These are phyloP conservation scores for Eragrostis nindensis DNA, from an alignment of 176 grass and related monocot genomes.

Conservation along the genomic window DNA sequence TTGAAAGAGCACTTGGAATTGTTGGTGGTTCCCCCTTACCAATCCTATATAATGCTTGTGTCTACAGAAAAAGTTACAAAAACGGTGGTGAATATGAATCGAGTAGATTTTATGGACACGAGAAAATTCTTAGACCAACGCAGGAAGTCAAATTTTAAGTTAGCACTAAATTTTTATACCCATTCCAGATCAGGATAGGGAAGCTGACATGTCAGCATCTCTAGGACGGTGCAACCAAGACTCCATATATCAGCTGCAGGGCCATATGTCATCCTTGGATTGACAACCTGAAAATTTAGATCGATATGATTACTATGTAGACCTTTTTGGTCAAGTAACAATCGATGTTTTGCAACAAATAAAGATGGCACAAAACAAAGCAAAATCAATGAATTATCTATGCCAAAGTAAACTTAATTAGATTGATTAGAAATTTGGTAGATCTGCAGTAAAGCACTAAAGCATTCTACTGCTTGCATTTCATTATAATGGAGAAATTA, in stretches of 20 bases:
- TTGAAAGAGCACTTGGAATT: slow-evolving; percentile 55
- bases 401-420: not conserved
- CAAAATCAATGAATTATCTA: not conserved
- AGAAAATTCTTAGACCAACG: not conserved
- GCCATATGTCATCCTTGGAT: slow-evolving; percentile 66
- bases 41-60: slow-evolving; percentile 72
- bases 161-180: slow-evolving; percentile 48
- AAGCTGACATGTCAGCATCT: slow-evolving; percentile 66
- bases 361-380: not conserved
- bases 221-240: slow-evolving; percentile 73
- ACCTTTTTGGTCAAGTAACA: slow-evolving; percentile 11
- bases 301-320: not conserved
- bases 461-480: not conserved
- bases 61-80: slow-evolving; percentile 56
- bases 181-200: slow-evolving; percentile 76
- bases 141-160: slow-evolving; percentile 18
- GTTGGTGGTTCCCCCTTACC: slow-evolving; percentile 59
- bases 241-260: slow-evolving; percentile 87
- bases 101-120: not conserved
- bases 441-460: slow-evolving; percentile 6
- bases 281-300: slow-evolving; percentile 70
- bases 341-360: not conserved
- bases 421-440: slow-evolving; percentile 12
- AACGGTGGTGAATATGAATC: slow-evolving; percentile 9
- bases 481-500: slow-evolving; percentile 22